Evolutionary conservation across 345 rosid species (phyloP), one percentile per base, ranked within the genome.

Genomic region (Rhodamnia rubescens): DNA sequence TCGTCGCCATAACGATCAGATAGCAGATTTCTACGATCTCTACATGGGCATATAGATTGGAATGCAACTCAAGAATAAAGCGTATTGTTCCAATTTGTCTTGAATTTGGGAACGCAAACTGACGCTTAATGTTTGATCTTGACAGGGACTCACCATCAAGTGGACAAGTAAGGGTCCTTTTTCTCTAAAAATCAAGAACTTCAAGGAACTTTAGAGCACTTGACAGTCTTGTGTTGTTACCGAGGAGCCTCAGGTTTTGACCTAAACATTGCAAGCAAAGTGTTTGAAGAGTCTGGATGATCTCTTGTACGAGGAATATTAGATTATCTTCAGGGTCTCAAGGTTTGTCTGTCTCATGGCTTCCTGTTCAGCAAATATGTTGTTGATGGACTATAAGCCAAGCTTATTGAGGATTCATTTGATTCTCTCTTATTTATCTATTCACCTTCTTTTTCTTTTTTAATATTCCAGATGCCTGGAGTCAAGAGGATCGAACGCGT

Each of bases 291-390:
- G 88, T 95, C 99, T 6, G 98, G 98, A n/a, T 91, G 98, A 26
- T 97, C 99, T 22, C 94, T 95, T 88, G 99, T 94, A 83, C 92
- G 98, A 75, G 98, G 98, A 90, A 95, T 96, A 80, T 92, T 96
- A 81, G 98, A 96, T 86, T 93, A 95, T 91, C 98, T 95, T 49
- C 99, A 95, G 89, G 98, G 99, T 89, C 95, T 95, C 87, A 95
- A 97, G 98, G 98, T 94, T 88, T 86, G 89, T 81, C 85, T 32
- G 81, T 85, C 51, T 36, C 50, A 29, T 8, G 74, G 47, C 56
- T 82, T 53, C 84, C 58, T 53, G 84, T 82, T 82, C 21, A 56
- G 24, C 18, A 7, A 56, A 52, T 6, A 82, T 5, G 32, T 82
- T 53, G 59, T 27, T 3, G 53, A 57, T 78, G 27, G 40, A 32